Conservation (phyloP, 306 rosid species). For the Quercus variabilis region DNA sequence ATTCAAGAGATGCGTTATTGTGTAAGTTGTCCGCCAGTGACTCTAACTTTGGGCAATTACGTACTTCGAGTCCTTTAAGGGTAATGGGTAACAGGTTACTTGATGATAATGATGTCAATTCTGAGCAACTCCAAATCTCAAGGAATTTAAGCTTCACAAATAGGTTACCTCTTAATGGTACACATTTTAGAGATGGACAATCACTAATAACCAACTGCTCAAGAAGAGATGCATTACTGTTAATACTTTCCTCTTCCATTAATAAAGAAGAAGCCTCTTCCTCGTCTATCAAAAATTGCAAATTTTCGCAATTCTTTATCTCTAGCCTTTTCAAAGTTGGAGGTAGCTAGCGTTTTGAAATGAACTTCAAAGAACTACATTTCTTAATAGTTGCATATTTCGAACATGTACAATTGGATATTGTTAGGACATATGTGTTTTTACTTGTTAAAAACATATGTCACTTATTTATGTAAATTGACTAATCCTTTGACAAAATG, state of each 20-base stretch:
- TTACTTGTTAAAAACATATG: no score
- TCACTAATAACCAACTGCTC: not conserved
- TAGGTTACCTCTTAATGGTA: no score
- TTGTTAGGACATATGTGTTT: no score
- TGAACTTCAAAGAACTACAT: not conserved
- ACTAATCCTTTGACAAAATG: no score
- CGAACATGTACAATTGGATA: not conserved
- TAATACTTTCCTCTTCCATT: not conserved
- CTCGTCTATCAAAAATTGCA: not conserved
- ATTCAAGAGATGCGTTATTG: not conserved
- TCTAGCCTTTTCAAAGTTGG: not conserved
- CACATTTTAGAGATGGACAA: not conserved
- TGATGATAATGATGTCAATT: not conserved
- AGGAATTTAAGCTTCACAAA: no score
- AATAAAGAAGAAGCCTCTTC: no score
- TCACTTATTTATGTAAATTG: no score
- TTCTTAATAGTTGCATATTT: not conserved
- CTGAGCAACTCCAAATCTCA: no score
- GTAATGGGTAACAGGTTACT: conserved; percentile 1
- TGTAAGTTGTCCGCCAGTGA: not conserved
- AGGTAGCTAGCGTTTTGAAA: conserved; percentile 2
- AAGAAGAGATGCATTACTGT: not conserved
- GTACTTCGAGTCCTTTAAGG: not conserved
- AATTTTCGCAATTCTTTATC: not conserved
- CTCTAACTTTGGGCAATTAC: not conserved